Conservation (phyloP, 352 stramenopile genomes). For the Globisporangium paroecandrum region DNA sequence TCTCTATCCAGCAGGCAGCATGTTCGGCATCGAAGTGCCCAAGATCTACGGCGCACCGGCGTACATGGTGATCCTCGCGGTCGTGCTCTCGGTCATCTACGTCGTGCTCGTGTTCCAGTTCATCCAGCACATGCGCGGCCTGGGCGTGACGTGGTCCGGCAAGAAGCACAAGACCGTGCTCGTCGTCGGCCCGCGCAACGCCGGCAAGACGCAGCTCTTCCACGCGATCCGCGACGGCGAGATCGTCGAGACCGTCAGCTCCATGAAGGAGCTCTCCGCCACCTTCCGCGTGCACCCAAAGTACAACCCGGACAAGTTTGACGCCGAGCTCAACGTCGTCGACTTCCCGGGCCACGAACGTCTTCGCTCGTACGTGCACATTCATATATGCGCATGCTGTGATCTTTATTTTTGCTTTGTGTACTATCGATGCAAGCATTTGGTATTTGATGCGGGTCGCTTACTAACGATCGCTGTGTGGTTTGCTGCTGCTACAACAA, state of each 20-base stretch:
- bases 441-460: not conserved
- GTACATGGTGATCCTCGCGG: constrained; percentile 54
- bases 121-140: constrained; percentile 59
- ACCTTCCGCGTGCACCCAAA: constrained; percentile 61
- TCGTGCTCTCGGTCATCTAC: constrained; percentile 42
- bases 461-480: not conserved
- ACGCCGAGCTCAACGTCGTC: constrained; percentile 63
- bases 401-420: not conserved
- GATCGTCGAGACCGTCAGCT: constrained; percentile 75
- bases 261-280: constrained; percentile 79
- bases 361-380: constrained; percentile 52
- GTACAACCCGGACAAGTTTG: constrained; percentile 70
- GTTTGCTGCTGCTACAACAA: constrained; percentile 12
- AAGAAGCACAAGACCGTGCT: constrained; percentile 76
- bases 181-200: constrained; percentile 56
- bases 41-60: constrained; percentile 57
- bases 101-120: constrained; percentile 58
- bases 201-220: constrained; percentile 84
- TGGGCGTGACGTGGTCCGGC: constrained; percentile 59
- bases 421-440: not conserved
- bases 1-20: not conserved
- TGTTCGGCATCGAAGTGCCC: constrained; percentile 14
- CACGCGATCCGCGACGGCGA: constrained; percentile 68
- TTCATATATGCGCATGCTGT: constrained; percentile 5
- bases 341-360: constrained; percentile 84